Evolutionary conservation across 352 stramenopile species (phyloP), one percentile per base, ranked within the genome.

Genomic region (Globisporangium apiculatum): DNA sequence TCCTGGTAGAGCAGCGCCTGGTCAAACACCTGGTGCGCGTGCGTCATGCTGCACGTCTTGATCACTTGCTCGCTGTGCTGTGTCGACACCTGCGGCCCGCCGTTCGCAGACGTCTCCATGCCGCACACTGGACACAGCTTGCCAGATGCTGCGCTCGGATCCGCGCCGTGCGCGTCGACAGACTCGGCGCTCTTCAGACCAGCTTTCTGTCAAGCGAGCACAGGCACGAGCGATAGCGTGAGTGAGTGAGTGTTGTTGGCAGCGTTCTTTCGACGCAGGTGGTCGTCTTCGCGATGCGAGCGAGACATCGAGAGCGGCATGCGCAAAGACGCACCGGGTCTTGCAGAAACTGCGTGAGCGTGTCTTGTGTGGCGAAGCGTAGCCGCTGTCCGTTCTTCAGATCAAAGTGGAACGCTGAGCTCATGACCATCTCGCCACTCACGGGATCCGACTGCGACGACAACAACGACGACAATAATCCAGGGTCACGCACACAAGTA

Each of bases 391-490:
- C 80, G 58, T 88, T 86, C 58, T 83, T 73, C 35, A 90, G 68
- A 36, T 78, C 38, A n/a, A 85, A 83, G 42, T 84, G 72, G 66
- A 71, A 83, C 15, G 56, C 53, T 7, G 60, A 46, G 51, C 71
- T 82, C 79, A 89, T 89, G 40, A 89, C 74, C 79, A 89, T 89
- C 51, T 84, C 56, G 48, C 76, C 79, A 14, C 60, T 83, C 36
- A 89, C 76, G 0, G 79, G 79, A 55, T 89, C 79, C 11, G 73
- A 67, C 79, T 89, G 49, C 17, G 11, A 56, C 15, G 42, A 51
- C 42, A 18, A 40, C 11, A 65, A 15, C 42, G 12, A 48, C 42
- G 42, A 14, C 42, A 43, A 14, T n/a, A 24, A 31, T 31, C 24
- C 24, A 31, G 24, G 14, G 4, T 0, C 31, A 38, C 24, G 31